A percentile compares a stretch with the other conserved stretches of the same genome.
These are phyloP conservation scores for Cyberlindnera japonica DNA, from an alignment of 805 yeast genomes.

Conservation along the genomic window DNA sequence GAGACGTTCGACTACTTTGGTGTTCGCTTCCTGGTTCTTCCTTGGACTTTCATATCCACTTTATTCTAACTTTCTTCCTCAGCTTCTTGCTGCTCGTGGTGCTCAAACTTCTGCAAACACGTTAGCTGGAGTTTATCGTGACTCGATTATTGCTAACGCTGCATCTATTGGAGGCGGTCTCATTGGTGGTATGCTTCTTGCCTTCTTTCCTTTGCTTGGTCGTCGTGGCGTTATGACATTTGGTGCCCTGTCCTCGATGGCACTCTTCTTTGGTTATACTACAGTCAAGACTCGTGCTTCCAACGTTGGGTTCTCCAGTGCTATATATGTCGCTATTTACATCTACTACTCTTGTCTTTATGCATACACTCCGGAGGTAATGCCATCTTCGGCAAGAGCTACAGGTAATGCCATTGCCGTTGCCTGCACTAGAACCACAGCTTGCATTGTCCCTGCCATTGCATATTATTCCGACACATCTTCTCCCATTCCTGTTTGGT, in stretches of 20 bases:
- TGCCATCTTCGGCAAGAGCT: slow-evolving; percentile 48
- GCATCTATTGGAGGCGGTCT: slow-evolving; percentile 45
- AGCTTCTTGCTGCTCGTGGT: slow-evolving; percentile 45
- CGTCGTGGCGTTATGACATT: slow-evolving; percentile 54
- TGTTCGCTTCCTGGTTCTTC: slow-evolving; percentile 47
- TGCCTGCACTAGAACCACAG: slow-evolving; percentile 47
- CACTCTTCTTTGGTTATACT: slow-evolving; percentile 58
- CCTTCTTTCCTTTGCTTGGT: slow-evolving; percentile 34
- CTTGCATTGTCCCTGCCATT: slow-evolving; percentile 54
- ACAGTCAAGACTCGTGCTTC: slow-evolving; percentile 50
- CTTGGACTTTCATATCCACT: slow-evolving; percentile 52
- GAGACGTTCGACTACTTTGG: slow-evolving; percentile 37
- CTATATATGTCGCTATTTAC: slow-evolving; percentile 35
- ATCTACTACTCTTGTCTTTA: slow-evolving; percentile 57
- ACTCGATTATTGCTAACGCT: slow-evolving; percentile 42
- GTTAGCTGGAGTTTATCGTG: slow-evolving; percentile 41
- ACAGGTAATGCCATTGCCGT: slow-evolving; percentile 61
- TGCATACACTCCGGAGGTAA: slow-evolving; percentile 64
- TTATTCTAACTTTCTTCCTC: slow-evolving; percentile 49
- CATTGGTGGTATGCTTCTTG: slow-evolving; percentile 41
- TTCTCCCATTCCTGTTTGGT: slow-evolving; percentile 10
- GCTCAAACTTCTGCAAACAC: slow-evolving; percentile 40
- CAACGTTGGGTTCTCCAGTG: slow-evolving; percentile 42
- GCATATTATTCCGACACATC: slow-evolving; percentile 32
- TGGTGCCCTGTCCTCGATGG: slow-evolving; percentile 51